Evolutionary conservation across 768 basidiomycete species (phyloP), one percentile per base, ranked within the genome.

Genomic region (Rhizopogon roseolus): DNA sequence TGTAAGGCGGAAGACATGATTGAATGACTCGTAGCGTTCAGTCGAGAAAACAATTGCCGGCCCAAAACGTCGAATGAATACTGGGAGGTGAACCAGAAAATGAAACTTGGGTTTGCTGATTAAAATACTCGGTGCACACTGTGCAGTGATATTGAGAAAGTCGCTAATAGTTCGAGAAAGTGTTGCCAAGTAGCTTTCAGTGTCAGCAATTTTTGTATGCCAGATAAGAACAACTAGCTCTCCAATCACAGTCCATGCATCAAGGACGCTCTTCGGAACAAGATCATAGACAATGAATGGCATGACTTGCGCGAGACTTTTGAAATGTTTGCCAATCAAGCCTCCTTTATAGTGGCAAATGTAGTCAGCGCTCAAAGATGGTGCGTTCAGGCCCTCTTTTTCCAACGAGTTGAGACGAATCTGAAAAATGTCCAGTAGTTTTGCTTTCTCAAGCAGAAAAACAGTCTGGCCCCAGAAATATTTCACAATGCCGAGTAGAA

Each of bases 11-110:
- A 77, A 76, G 11, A 78, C 59, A 5, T 64, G 67, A 55, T 78
- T 76, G 54, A 57, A 77, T 19, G 60, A 64, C 52, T 78, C 75
- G 51, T 66, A 76, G 0, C 62, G 49, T 54, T 78, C 75, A 0
- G 73, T 77, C 1, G 73, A 64, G 37, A 58, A 66, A 0, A 62
- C 48, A 17, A 74, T 60, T 0, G 63, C 56, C 0, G 73, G 75
- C 9, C 75, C 73, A 60, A 66, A 69, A 0, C 62, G 52, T 2
- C 55, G 55, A 13, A 72, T 75, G 34, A 52, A 58, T 4, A 38
- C 43, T 3, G 63, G 59, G 3, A 65, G 40, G 17, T 68, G 66
- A 4, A 63, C 36, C 1, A 68, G 55, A 22, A 66, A 57, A 50
- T 66, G 65, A 44, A 64, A 64, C 36, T 66, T 66, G 0, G 63